Conservation (phyloP, 208 protist species). For the Trypanosoma brucei region DNA sequence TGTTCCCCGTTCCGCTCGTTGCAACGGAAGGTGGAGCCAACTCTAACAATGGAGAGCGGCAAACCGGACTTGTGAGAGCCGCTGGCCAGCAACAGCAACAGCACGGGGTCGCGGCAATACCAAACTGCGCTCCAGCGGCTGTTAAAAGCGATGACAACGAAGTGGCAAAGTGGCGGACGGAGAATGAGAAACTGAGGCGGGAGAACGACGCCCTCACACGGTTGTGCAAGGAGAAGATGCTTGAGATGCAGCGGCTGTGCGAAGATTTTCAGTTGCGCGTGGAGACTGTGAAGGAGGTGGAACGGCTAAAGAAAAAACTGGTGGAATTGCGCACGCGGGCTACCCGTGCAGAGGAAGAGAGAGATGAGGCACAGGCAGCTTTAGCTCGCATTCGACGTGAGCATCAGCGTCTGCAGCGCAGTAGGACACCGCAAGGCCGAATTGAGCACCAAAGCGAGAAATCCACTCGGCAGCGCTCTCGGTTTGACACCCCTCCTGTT, state of each 20-base stretch:
- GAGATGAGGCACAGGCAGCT: slow-evolving; percentile 26
- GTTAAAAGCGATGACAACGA: slow-evolving; percentile 6
- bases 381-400: slow-evolving; percentile 20
- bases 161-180: slow-evolving; percentile 22
- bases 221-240: slow-evolving; percentile 77
- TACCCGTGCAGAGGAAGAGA: slow-evolving; percentile 35
- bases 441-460: slow-evolving; percentile 16
- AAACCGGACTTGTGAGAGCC: neutral
- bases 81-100: slow-evolving; percentile 2
- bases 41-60: neutral
- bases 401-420: slow-evolving; percentile 1
- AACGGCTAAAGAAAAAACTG: slow-evolving; percentile 45
- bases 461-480: slow-evolving; percentile 10
- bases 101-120: neutral
- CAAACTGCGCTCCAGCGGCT: neutral
- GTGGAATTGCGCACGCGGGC: slow-evolving; percentile 37
- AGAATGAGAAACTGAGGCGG: slow-evolving; percentile 54
- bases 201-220: slow-evolving; percentile 60
- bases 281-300: slow-evolving; percentile 32
- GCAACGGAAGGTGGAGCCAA: slow-evolving; percentile 2
- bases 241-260: slow-evolving; percentile 80
- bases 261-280: slow-evolving; percentile 61
- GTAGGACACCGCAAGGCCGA: neutral
- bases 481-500: slow-evolving; percentile 27
- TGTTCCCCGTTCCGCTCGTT: slow-evolving; percentile 72